Evolutionary conservation across 129 eudicot genomes (phyloP).

Genomic region (Helianthus tuberosus): DNA sequence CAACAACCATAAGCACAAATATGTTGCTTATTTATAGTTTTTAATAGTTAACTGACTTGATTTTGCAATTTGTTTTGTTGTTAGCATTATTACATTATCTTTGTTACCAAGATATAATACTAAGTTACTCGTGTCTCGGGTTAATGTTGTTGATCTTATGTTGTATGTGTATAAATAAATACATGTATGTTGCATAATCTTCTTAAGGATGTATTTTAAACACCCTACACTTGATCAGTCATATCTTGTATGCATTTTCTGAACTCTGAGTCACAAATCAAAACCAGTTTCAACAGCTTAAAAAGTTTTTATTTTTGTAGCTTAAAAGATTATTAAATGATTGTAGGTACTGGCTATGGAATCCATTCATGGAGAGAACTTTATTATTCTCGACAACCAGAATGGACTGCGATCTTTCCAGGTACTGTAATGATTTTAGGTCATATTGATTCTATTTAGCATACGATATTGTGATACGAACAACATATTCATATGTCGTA

Average conservation of each 20-base stretch:
- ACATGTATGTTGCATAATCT: no score
- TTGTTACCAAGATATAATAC: no score
- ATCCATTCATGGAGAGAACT: conserved; percentile 78
- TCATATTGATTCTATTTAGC: neutral
- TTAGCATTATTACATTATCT: neutral
- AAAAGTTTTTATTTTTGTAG: neutral
- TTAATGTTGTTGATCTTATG: no score
- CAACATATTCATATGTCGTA: conserved; percentile 9
- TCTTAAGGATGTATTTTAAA: no score
- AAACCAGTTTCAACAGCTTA: neutral
- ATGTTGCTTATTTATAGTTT: no score
- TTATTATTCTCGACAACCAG: conserved; percentile 54
- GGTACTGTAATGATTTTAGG: conserved; percentile 31
- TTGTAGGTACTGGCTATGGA: conserved; percentile 76
- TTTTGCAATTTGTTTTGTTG: neutral
- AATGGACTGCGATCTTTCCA: conserved; percentile 67
- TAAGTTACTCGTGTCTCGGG: no score
- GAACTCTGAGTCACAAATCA: neutral
- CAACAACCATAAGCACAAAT: no score
- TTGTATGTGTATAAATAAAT: no score
- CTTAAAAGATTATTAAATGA: neutral
- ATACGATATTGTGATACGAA: neutral
- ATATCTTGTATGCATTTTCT: neutral
- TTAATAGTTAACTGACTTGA: conserved; percentile 1
- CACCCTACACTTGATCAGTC: no score